Evolutionary conservation across 345 rosid genomes (phyloP).

Genomic region (Zanthoxylum bungeanum): DNA sequence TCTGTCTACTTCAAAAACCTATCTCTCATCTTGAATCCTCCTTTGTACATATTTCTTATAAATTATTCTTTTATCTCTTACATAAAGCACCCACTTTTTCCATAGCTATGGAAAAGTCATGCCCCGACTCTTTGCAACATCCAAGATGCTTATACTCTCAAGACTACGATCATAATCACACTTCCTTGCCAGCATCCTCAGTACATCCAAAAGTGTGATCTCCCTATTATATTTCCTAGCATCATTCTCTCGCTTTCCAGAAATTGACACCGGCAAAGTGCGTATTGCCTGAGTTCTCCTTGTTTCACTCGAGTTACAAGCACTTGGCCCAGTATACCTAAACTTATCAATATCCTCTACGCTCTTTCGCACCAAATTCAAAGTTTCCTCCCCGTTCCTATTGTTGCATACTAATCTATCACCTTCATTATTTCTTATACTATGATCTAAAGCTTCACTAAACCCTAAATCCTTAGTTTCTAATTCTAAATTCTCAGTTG

Average conservation of each 20-base stretch:
- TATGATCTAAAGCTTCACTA: background rate
- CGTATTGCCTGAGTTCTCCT: slow-evolving; percentile 13
- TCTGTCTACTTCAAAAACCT: background rate
- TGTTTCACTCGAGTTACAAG: background rate
- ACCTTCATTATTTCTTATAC: background rate
- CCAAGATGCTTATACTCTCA: slow-evolving; percentile 1
- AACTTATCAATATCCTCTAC: slow-evolving; percentile 25
- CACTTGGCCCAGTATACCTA: slow-evolving; percentile 8
- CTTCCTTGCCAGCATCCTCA: slow-evolving; percentile 19
- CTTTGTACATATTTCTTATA: slow-evolving; percentile 2
- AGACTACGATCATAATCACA: slow-evolving; percentile 7
- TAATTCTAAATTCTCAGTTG: slow-evolving; percentile 11
- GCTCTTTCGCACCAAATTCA: slow-evolving; percentile 3
- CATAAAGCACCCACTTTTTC: background rate
- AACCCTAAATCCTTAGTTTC: background rate
- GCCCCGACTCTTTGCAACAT: no score
- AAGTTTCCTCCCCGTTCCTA: background rate
- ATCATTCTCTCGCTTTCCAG: background rate
- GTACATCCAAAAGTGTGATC: slow-evolving; percentile 21
- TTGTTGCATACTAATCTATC: no score
- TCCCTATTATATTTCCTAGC: background rate
- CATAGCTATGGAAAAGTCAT: slow-evolving; percentile 13
- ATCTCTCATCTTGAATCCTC: background rate
- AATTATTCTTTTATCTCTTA: no score
- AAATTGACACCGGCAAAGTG: slow-evolving; percentile 21